Base-by-base conservation (phyloP, 176 grass and related monocot genomes). In the Pontederia crassipes region DNA sequence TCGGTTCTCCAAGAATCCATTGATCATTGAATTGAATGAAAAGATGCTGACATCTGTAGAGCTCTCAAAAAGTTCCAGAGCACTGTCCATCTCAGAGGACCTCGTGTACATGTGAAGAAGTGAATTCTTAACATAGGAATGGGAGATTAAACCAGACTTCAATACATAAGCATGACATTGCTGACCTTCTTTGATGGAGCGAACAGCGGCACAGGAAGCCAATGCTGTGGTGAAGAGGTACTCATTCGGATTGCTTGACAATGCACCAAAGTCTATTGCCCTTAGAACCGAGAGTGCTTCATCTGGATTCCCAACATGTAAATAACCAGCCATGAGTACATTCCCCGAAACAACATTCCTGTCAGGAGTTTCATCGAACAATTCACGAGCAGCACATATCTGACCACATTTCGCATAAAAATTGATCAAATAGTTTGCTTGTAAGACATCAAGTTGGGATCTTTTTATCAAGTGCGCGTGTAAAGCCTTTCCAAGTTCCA, bases 91-190 rank as follows among this genome's bases (percentile, higher is more conserved):
- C 7, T 61, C 56, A 4, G 67, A 70, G 45, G 79, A 81, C 66
- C 79, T 76, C 18, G 74, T 79, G 58, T 93, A 88, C 89, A 94
- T 82, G 53, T 85, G 72, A 45, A 94, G 77, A 17, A 94, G 59
- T 0, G 75, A 63, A 4, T 88, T 94, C 54, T 51, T 71, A n/a
- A 94, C 75, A 5, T 80, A 81, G 4, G 52, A 46, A 58, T 80
- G 73, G 13, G 70, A 67, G 0, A 52, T 52, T 50, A 78, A 26
- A 2, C 87, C 87, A 18, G 68, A 76, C 62, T 86, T 90, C 29
- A 86, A 54, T 46, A 74, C 79, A 67, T 77, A 45, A 2, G 72
- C 68, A 74, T 94, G 89, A 57, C 77, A 94, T 67, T 88, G 78
- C 67, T 61, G 65, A 46, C 81, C 89, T 74, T 81, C 73, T 10